phyloP scores from a whole-genome alignment of 345 rosid species.

The Eucalyptus curtisii region DNA sequence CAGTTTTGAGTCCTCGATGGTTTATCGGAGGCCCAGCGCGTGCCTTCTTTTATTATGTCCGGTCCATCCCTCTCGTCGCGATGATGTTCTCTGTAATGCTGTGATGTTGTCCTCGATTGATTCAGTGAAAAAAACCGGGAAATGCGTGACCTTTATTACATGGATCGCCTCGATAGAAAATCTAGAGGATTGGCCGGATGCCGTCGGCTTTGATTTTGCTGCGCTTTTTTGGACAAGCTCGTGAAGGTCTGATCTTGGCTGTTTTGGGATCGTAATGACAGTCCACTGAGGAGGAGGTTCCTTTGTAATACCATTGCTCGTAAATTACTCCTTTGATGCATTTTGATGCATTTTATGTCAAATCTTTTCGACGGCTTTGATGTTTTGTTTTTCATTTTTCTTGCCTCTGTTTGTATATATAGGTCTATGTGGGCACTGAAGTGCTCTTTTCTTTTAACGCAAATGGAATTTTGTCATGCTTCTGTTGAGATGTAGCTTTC shows the following conservation, averaged over 20 bases:
- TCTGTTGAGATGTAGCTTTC: not conserved
- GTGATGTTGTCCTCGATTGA: not conserved
- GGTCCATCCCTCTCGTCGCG: not conserved
- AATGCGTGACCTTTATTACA: not conserved
- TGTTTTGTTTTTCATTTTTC: not conserved
- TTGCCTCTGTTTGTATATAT: not conserved
- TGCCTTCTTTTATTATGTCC: not conserved
- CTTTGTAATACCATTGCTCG: not conserved
- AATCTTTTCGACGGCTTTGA: not conserved
- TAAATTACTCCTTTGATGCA: not conserved
- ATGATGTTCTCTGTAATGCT: not conserved
- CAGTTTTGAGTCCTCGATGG: not conserved
- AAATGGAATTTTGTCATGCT: not conserved
- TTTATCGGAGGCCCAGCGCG: not conserved
- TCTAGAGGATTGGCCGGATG: not conserved
- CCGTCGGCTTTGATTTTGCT: not conserved
- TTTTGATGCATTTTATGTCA: not conserved
- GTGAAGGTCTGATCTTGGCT: not conserved
- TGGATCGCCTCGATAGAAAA: not conserved
- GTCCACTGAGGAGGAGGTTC: not conserved
- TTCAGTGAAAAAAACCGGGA: not conserved
- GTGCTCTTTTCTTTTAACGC: fast-evolving
- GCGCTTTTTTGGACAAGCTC: not conserved
- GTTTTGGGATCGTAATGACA: not conserved
- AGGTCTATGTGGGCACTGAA: not conserved